Evolutionary conservation across 2,329 filamentous ascomycete species (phyloP), one percentile per base, ranked within the genome.

Genomic region (Uncinocarpus reesii): DNA sequence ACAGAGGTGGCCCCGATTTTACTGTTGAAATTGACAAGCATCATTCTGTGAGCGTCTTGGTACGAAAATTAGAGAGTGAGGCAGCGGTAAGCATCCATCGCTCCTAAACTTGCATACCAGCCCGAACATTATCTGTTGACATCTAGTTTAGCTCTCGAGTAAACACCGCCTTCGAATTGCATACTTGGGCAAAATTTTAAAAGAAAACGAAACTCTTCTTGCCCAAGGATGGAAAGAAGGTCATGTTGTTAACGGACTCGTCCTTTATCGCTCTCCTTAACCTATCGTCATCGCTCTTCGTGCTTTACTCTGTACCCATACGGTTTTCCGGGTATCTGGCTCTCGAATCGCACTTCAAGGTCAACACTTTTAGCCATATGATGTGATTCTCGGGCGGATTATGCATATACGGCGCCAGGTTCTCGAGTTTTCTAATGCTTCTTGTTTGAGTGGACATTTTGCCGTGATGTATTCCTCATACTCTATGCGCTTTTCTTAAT

Each of bases 101-200:
- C 4, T 13, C 11, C n/a, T 29, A 24, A 4, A 13, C 8, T 13
- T 34, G 11, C 13, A 32, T 7, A 10, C 15, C 6, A 16, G 31
- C 23, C 26, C 38, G 42, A 35, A 46, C 26, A 24, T 20, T 37
- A 37, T 21, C 7, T 29, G 2, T 37, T 23, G 5, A 5, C 20
- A 10, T 3, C 7, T 13, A 7, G 1, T 29, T 15, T 56, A 84
- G 83, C 69, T 89, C 26, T 64, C 74, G 1, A 61, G 71, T 6
- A 70, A 69, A 37, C 79, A 78, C 52, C 76, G 73, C 41, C 71
- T 95, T 43, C 79, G 79, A 47, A 76, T 95, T 51, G 81, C 80
- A 16, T 93, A 94, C 63, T 75, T 92, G 65, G 89, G 89, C 56
- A 86, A 81, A 61, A 78, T 89, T 43, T 74, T 95, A 38, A 80